phyloP scores from a whole-genome alignment of 345 rosid genomes.

The Linum tenue region DNA sequence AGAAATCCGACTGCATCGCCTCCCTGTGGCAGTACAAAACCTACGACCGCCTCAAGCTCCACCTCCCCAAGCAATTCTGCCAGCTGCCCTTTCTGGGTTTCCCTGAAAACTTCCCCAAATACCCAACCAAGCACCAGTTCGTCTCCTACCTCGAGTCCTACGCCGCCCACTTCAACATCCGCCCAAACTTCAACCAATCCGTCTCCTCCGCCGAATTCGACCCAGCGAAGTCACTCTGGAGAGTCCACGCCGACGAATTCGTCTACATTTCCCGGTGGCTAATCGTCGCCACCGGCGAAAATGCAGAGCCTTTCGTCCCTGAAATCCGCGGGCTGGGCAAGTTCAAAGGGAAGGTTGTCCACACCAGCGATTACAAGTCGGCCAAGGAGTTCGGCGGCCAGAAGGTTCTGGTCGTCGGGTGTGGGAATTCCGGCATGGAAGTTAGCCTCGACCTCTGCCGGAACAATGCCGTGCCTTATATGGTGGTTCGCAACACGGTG shows the following conservation, averaged over 20 bases:
- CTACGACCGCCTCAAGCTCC: slow-evolving; percentile 83
- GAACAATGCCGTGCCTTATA: slow-evolving; percentile 42
- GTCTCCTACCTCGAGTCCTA: slow-evolving; percentile 63
- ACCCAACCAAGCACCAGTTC: slow-evolving; percentile 67
- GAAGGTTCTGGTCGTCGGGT: slow-evolving; percentile 60
- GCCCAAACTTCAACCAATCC: slow-evolving; percentile 51
- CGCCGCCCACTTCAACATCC: slow-evolving; percentile 54
- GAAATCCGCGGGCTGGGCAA: slow-evolving; percentile 34
- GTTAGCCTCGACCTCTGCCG: slow-evolving; percentile 50
- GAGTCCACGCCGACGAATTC: slow-evolving; percentile 41
- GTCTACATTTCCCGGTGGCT: slow-evolving; percentile 52
- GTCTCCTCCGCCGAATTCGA: slow-evolving; percentile 56
- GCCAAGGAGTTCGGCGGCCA: slow-evolving; percentile 39
- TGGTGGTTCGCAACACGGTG: slow-evolving; percentile 59
- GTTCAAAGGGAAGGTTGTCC: slow-evolving; percentile 40
- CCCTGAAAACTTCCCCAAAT: slow-evolving; percentile 61
- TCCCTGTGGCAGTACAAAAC: slow-evolving; percentile 72
- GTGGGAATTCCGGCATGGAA: slow-evolving; percentile 85
- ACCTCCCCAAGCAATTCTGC: slow-evolving; percentile 79
- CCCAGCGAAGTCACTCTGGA: slow-evolving; percentile 40
- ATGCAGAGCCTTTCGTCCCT: slow-evolving; percentile 52
- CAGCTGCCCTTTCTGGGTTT: slow-evolving; percentile 63
- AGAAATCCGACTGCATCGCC: slow-evolving; percentile 64
- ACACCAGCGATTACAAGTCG: slow-evolving; percentile 50
- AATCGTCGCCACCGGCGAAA: slow-evolving; percentile 69